A percentile compares a stretch with the other conserved stretches of the same genome.
Evolutionary conservation across 1,284 basidiomycete genomes (phyloP).

Genomic region (Leccinum pachyderme): DNA sequence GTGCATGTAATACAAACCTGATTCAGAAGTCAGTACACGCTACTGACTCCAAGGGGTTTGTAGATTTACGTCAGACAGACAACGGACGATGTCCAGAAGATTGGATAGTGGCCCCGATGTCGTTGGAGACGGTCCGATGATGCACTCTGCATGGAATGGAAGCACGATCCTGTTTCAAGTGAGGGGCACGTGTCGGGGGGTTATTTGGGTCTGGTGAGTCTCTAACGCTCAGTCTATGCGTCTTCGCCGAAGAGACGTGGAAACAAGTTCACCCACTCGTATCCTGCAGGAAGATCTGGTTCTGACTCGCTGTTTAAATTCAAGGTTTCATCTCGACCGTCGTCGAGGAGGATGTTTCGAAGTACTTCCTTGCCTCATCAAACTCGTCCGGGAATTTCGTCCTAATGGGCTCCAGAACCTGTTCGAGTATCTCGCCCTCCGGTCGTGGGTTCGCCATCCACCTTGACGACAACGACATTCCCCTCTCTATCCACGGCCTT

Average conservation of each 20-base stretch:
- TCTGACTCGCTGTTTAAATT: too few species aligned
- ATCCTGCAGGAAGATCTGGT: not conserved
- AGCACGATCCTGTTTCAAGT: not conserved
- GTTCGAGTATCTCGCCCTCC: constrained; percentile 2
- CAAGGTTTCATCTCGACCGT: not conserved
- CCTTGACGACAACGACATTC: constrained; percentile 3
- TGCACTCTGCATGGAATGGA: not conserved
- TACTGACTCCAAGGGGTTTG: not conserved
- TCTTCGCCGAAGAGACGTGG: not conserved
- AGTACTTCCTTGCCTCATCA: not conserved
- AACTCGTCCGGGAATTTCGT: not conserved
- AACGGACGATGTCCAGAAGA: not conserved
- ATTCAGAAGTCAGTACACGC: not conserved
- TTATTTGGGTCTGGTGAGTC: not conserved
- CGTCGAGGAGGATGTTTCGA: constrained; percentile 2
- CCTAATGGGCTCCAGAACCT: not conserved
- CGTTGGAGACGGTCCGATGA: constrained; percentile 3
- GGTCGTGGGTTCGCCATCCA: constrained; percentile 1
- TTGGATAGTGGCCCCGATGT: constrained; percentile 1
- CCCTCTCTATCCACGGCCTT: not conserved
- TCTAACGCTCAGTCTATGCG: not conserved
- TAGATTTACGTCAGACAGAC: not conserved
- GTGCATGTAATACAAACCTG: constrained; percentile 3
- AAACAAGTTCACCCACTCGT: not conserved
- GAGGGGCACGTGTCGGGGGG: not conserved